These are phyloP conservation scores for Tetracentron sinense DNA, from an alignment of 164 flowering plant genomes.

Conservation along the genomic window DNA sequence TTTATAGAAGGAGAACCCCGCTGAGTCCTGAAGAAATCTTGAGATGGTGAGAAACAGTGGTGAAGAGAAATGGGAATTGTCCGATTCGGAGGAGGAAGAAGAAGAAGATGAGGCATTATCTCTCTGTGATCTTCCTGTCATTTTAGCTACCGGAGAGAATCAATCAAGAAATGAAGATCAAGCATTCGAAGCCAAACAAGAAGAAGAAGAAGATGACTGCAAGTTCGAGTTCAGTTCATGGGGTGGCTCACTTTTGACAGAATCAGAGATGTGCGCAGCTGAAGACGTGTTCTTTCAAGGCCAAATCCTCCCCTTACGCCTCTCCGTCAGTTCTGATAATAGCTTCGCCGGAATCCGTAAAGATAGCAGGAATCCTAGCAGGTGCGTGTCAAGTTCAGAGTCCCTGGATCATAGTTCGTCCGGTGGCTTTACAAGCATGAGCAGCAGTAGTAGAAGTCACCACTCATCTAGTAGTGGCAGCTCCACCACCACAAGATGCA, in stretches of 20 bases:
- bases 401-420: conserved; percentile 46
- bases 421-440: conserved; percentile 12
- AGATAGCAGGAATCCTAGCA: conserved; percentile 3
- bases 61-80: conserved; percentile 9
- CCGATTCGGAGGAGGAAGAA: conserved; percentile 2
- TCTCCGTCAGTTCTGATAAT: conserved; percentile 46
- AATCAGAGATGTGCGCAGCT: conserved; percentile 60
- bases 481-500: conserved; percentile 18
- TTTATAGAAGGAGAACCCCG: too few relatives aligned
- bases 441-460: conserved; percentile 43
- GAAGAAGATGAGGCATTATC: conserved; percentile 54
- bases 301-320: conserved; percentile 69
- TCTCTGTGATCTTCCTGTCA: conserved; percentile 49
- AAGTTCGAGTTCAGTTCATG: conserved; percentile 53
- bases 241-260: conserved; percentile 20
- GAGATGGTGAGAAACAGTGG: background rate
- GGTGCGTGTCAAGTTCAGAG: conserved; percentile 44
- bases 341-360: conserved; percentile 14
- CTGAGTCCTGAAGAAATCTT: background rate
- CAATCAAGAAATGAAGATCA: conserved; percentile 7
- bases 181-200: background rate
- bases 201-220: conserved; percentile 36
- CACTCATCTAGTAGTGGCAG: conserved; percentile 26
- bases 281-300: conserved; percentile 78
- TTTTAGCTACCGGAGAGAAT: background rate